These are phyloP conservation scores for Funneliformis caledonium DNA, from an alignment of 371 early-diverging fungal genomes.

Conservation along the genomic window DNA sequence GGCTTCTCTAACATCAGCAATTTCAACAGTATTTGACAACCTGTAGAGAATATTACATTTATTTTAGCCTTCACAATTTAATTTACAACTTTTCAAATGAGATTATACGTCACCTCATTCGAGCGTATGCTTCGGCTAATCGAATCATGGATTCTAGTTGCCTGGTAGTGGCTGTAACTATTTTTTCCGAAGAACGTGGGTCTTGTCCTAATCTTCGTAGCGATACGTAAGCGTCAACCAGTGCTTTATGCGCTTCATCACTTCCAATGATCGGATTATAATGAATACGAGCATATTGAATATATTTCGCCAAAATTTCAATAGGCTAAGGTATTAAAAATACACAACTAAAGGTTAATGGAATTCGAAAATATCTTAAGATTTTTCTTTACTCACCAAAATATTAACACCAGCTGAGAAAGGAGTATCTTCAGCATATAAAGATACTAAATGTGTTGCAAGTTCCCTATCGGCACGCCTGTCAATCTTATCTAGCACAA, in stretches of 20 bases:
- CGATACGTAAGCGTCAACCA: slow-evolving; percentile 88
- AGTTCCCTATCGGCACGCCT: slow-evolving; percentile 85
- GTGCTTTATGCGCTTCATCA: slow-evolving; percentile 75
- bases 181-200: slow-evolving; percentile 63
- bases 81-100: neutral
- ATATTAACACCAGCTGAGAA: slow-evolving; percentile 61
- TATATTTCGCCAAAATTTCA: slow-evolving; percentile 86
- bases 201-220: slow-evolving; percentile 84
- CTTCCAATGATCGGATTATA: slow-evolving; percentile 68
- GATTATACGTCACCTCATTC: slow-evolving; percentile 69
- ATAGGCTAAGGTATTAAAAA: slow-evolving; percentile 61
- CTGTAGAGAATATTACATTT: slow-evolving; percentile 43
- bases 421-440: slow-evolving; percentile 80
- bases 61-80: neutral
- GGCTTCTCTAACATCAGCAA: slow-evolving; percentile 85
- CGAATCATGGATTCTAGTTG: slow-evolving; percentile 99
- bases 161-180: slow-evolving; percentile 97
- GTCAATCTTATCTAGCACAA: slow-evolving; percentile 92
- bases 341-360: neutral
- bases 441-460: slow-evolving; percentile 84
- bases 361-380: neutral
- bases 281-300: slow-evolving; percentile 86
- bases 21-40: slow-evolving; percentile 72
- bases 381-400: slow-evolving; percentile 51
- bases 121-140: slow-evolving; percentile 98